These are phyloP conservation scores for Zoysia matrella DNA, from an alignment of 202 grass and related monocot species.

Conservation along the genomic window DNA sequence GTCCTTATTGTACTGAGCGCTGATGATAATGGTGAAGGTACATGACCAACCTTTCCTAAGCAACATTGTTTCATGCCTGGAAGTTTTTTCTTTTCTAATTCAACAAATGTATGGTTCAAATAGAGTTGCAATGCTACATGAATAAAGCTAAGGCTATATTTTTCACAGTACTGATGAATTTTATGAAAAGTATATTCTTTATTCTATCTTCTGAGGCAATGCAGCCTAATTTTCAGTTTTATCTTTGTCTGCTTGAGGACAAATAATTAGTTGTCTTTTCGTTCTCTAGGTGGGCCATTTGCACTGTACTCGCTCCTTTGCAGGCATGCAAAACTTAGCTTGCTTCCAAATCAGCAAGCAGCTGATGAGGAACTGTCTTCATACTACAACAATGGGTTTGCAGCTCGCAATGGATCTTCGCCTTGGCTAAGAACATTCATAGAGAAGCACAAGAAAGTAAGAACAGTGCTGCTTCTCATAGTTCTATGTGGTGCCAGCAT, in stretches of 20 bases:
- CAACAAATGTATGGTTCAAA: too few species aligned
- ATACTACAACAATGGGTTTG: constrained; percentile 69
- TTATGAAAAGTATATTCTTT: too few species aligned
- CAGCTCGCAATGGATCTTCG: constrained; percentile 47
- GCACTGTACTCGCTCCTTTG: constrained; percentile 95
- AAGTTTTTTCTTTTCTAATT: not conserved
- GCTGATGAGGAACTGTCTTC: constrained; percentile 95
- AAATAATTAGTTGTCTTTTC: constrained; percentile 14
- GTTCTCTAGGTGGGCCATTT: constrained; percentile 87
- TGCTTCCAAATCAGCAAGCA: constrained; percentile 97
- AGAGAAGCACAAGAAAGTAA: constrained; percentile 84
- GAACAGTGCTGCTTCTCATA: constrained; percentile 75
- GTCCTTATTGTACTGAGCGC: constrained; percentile 76
- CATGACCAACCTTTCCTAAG: not conserved
- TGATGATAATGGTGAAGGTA: constrained; percentile 96
- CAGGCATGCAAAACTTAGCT: constrained; percentile 92
- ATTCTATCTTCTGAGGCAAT: too few species aligned
- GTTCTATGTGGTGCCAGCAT: constrained; percentile 93
- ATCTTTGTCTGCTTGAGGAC: constrained; percentile 30
- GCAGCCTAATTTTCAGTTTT: not conserved
- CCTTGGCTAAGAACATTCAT: constrained; percentile 81
- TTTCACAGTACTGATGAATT: too few species aligned
- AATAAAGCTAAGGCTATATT: too few species aligned
- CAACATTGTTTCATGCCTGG: not conserved
- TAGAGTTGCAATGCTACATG: too few species aligned